Evolutionary conservation across 805 yeast genomes (phyloP), one percentile per base, ranked within the genome.

Genomic region (Phaffomyces opuntiae): DNA sequence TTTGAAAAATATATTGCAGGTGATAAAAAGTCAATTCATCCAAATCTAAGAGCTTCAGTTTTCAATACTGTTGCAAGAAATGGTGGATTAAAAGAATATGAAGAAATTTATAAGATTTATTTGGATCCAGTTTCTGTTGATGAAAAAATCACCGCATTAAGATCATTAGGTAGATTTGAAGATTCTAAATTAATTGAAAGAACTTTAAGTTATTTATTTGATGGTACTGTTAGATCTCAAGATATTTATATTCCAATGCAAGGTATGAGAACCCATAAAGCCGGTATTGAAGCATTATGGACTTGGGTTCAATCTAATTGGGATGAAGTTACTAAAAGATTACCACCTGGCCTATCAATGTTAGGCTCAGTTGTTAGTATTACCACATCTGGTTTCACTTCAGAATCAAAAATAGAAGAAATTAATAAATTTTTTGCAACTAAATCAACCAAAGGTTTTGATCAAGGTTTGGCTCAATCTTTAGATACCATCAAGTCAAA

Each of bases 291-390:
- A 53, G 75, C 78, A 12, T 66, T 83, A 53, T 90, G 90, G 87
- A 45, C 58, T 16, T 91, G 96, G 96, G 59, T 80, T 54, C 73
- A 75, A 56, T 57, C 49, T 13, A 81, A 90, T 65, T 91, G 95
- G 91, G 88, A 79, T 47, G 74, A 69, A 39, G 60, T 91, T 49
- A 66, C 67, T 55, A 73, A 78, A 62, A 69, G 74, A 57, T 75
- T 88, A 61, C 96, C 97, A 43, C 87, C 95, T 14, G 83, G 87
- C 12, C 74, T 83, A 52, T 74, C 88, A 24, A 79, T 89, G 87
- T 72, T 91, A 56, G 84, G 91, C 19, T 71, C 82, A 17, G 81
- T 93, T 48, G 84, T 91, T 36, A 70, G 73, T 31, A 51, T 84
- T 33, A 67, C 81, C 40, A 74, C 86, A 36, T 66, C 80, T 24